Conservation (phyloP, 768 basidiomycete species). For the Auricularia heimuer region DNA sequence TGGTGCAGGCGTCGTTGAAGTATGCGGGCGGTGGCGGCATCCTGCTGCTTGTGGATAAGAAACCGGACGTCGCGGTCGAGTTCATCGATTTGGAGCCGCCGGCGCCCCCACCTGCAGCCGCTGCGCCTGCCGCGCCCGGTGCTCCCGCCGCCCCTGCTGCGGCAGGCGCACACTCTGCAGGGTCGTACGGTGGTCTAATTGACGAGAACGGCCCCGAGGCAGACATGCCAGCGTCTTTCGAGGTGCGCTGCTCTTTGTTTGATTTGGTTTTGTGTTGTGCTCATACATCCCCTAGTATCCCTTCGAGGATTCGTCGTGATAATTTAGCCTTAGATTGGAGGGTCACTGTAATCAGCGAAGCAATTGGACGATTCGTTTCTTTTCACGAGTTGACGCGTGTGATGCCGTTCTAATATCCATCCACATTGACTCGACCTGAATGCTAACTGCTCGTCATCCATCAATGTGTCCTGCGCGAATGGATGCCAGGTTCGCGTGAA, state of each 20-base stretch:
- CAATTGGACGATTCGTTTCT: not conserved
- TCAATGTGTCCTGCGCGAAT: no score
- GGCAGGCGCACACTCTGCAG: conserved; percentile 22
- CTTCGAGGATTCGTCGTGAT: not conserved
- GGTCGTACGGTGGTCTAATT: conserved; percentile 48
- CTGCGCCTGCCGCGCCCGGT: conserved; percentile 15
- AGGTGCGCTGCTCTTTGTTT: conserved; percentile 38
- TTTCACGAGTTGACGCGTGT: no score
- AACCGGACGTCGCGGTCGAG: conserved; percentile 60
- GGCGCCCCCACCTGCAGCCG: conserved; percentile 19
- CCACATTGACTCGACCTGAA: no score
- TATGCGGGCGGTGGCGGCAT: conserved; percentile 82
- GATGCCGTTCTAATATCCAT: no score
- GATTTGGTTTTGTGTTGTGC: not conserved
- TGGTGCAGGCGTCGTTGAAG: conserved; percentile 39
- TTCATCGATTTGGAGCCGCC: conserved; percentile 54
- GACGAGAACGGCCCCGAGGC: conserved; percentile 66
- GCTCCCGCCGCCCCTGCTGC: conserved; percentile 21
- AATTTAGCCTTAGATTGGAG: not conserved
- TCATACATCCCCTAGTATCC: not conserved
- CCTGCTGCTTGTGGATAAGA: conserved; percentile 66
- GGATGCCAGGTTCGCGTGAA: no score
- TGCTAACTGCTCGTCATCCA: no score
- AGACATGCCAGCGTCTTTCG: conserved; percentile 69
- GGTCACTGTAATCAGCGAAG: not conserved